phyloP scores from a whole-genome alignment of 306 rosid genomes.

The Leucaena leucocephala region DNA sequence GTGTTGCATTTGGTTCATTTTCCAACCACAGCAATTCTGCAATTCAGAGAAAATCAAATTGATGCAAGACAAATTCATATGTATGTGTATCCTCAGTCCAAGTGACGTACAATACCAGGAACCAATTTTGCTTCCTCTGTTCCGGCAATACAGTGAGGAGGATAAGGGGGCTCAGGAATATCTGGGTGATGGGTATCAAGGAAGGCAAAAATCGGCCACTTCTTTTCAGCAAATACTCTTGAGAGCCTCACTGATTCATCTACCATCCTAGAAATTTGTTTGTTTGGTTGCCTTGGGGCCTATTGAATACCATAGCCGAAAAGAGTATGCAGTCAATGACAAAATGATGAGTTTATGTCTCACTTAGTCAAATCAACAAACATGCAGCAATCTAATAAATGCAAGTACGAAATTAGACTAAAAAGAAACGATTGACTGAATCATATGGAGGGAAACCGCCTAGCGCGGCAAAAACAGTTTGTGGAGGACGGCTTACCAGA shows the following conservation, averaged over 20 bases:
- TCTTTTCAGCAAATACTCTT: slow-evolving; percentile 61
- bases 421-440: not conserved
- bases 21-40: slow-evolving; percentile 79
- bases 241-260: slow-evolving; percentile 63
- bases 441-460: not conserved
- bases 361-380: not conserved
- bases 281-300: slow-evolving; percentile 74
- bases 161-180: slow-evolving; percentile 84
- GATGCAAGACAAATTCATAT: not conserved
- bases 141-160: slow-evolving; percentile 83
- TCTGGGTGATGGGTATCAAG: slow-evolving; percentile 80
- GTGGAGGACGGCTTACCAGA: slow-evolving; percentile 49
- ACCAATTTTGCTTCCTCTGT: slow-evolving; percentile 73
- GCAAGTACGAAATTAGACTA: not conserved
- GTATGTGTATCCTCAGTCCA: slow-evolving; percentile 2
- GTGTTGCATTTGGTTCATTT: slow-evolving; percentile 80
- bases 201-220: slow-evolving; percentile 86
- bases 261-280: slow-evolving; percentile 70
- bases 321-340: not conserved
- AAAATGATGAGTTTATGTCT: not conserved
- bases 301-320: slow-evolving; percentile 29
- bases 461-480: not conserved
- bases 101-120: slow-evolving; percentile 56
- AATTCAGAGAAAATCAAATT: slow-evolving; percentile 32
- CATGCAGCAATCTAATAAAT: not conserved